These are phyloP conservation scores for Phoma herbarum DNA, from an alignment of 2,329 filamentous ascomycete genomes.

Conservation along the genomic window DNA sequence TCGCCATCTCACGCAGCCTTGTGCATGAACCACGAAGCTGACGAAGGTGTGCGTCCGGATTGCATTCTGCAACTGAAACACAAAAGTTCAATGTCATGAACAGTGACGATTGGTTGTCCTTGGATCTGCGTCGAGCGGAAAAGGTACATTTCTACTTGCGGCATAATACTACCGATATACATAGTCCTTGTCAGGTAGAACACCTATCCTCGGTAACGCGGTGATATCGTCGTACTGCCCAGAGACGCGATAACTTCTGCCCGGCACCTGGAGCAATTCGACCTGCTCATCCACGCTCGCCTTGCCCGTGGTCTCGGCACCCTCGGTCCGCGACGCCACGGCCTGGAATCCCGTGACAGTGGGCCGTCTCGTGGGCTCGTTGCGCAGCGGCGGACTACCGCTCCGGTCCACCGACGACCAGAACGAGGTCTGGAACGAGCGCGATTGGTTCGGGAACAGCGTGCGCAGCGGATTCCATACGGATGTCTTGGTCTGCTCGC, in stretches of 20 bases:
- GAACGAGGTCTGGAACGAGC: slow-evolving; percentile 2
- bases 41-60: too few species aligned
- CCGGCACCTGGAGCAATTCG: slow-evolving; percentile 4
- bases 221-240: background rate
- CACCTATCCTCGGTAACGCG: background rate
- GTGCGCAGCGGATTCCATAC: slow-evolving; percentile 6
- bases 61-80: too few species aligned
- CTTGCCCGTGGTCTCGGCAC: background rate
- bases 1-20: too few species aligned
- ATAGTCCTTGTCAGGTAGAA: background rate
- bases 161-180: too few species aligned
- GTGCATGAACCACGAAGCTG: too few species aligned
- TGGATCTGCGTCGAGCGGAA: too few species aligned
- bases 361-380: background rate
- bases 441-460: background rate
- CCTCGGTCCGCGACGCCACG: background rate
- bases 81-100: too few species aligned
- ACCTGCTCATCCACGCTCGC: slow-evolving; percentile 7
- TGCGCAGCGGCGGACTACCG: background rate
- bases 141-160: too few species aligned
- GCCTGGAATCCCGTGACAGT: background rate
- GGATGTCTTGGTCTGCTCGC: background rate
- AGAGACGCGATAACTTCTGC: background rate
- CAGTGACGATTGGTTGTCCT: too few species aligned
- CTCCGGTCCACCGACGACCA: slow-evolving; percentile 5